Evolutionary conservation across 306 rosid species (phyloP).

Genomic region (Trifolium repens): DNA sequence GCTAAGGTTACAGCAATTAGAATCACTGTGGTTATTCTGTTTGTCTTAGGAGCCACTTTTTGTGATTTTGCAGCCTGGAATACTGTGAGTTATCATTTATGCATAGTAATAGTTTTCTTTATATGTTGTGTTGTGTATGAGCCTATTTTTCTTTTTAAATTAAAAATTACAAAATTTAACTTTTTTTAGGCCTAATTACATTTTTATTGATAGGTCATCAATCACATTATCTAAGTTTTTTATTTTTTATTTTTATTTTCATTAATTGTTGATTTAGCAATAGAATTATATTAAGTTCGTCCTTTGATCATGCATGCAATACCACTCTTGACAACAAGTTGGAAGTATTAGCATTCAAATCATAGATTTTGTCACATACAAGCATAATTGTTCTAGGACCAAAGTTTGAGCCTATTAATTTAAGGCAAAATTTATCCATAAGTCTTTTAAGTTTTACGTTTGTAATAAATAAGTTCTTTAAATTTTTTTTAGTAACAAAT

Average conservation of each 20-base stretch:
- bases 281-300: neutral
- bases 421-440: too few relatives aligned
- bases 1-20: slow-evolving; percentile 19
- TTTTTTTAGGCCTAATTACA: too few relatives aligned
- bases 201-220: too few relatives aligned
- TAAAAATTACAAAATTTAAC: too few relatives aligned
- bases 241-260: neutral
- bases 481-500: too few relatives aligned
- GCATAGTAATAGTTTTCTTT: neutral
- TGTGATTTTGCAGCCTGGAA: slow-evolving; percentile 38
- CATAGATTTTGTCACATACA: neutral
- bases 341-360: too few relatives aligned
- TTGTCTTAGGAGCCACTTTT: slow-evolving; percentile 41
- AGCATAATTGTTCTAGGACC: too few relatives aligned
- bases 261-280: slow-evolving; percentile 2
- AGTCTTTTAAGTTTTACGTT: too few relatives aligned
- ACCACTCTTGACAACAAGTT: neutral
- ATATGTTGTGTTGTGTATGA: neutral
- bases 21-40: slow-evolving; percentile 24
- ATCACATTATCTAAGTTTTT: neutral
- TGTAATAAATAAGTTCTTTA: too few relatives aligned
- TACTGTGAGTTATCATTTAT: slow-evolving; percentile 32
- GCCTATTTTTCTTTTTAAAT: neutral
- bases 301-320: neutral
- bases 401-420: too few relatives aligned